phyloP scores from a whole-genome alignment of 345 rosid species.

The Capsella bursapastoris region DNA sequence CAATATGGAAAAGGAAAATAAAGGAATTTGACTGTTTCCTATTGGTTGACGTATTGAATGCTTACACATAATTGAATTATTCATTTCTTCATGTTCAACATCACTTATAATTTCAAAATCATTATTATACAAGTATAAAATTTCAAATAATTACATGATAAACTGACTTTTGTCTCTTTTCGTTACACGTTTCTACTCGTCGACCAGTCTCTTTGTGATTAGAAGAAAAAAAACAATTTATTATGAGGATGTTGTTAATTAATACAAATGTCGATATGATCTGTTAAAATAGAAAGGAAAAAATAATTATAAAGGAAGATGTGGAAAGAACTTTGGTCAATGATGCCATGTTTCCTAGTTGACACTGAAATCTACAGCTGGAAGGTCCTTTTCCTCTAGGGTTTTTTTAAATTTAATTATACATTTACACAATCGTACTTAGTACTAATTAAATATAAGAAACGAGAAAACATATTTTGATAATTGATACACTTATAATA shows the following conservation, averaged over 20 bases:
- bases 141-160: neutral
- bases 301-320: slow-evolving; percentile 27
- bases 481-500: neutral
- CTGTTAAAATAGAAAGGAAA: slow-evolving; percentile 7
- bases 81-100: neutral
- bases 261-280: slow-evolving; percentile 34
- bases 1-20: neutral
- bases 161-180: slow-evolving; percentile 22
- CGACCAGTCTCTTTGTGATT: slow-evolving; percentile 30
- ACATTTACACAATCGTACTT: neutral
- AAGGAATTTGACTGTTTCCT: neutral
- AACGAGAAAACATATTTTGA: slow-evolving; percentile 8
- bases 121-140: neutral
- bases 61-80: slow-evolving; percentile 8
- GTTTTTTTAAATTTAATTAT: slow-evolving; percentile 19
- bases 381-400: slow-evolving; percentile 38
- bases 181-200: slow-evolving; percentile 37
- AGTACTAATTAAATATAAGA: slow-evolving; percentile 19
- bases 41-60: slow-evolving; percentile 6
- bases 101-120: neutral
- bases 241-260: neutral
- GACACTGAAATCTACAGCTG: slow-evolving; percentile 47
- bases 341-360: slow-evolving; percentile 45
- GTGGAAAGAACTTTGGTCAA: slow-evolving; percentile 49
- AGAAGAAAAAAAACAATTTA: slow-evolving; percentile 1